A percentile compares a stretch with the other conserved stretches of the same genome.
phyloP scores from a whole-genome alignment of 805 yeast genomes.

The Pichia gijzeniarum region DNA sequence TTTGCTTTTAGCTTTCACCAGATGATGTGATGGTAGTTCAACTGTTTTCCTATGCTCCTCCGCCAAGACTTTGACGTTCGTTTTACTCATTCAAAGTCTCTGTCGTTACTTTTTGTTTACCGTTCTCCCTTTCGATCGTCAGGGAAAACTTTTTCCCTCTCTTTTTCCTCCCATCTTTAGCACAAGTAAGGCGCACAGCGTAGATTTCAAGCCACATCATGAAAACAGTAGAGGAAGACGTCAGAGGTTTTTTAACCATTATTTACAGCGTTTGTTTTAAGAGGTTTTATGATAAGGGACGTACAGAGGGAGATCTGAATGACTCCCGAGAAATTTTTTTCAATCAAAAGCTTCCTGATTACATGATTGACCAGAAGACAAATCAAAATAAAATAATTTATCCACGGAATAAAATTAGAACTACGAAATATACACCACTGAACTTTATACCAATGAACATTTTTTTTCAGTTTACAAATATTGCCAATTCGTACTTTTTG shows the following conservation, averaged over 20 bases:
- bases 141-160: too few relatives aligned
- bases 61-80: background rate
- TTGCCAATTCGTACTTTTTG: slow-evolving; percentile 56
- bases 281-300: background rate
- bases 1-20: too few relatives aligned
- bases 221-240: slow-evolving; percentile 11
- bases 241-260: background rate
- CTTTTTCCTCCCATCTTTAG: background rate
- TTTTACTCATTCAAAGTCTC: background rate
- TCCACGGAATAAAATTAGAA: slow-evolving; percentile 53
- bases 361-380: slow-evolving; percentile 47
- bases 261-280: background rate
- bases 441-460: slow-evolving; percentile 53
- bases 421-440: slow-evolving; percentile 56
- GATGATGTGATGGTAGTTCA: too few relatives aligned
- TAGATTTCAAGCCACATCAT: background rate
- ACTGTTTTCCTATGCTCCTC: background rate
- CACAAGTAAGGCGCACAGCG: too few relatives aligned
- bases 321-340: slow-evolving; percentile 43
- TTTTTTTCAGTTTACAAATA: slow-evolving; percentile 47
- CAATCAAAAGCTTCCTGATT: slow-evolving; percentile 55
- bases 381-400: slow-evolving; percentile 38
- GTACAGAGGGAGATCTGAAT: background rate
- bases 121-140: too few relatives aligned
- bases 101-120: background rate